phyloP scores from a whole-genome alignment of 768 basidiomycete species.

The Russula compacta region DNA sequence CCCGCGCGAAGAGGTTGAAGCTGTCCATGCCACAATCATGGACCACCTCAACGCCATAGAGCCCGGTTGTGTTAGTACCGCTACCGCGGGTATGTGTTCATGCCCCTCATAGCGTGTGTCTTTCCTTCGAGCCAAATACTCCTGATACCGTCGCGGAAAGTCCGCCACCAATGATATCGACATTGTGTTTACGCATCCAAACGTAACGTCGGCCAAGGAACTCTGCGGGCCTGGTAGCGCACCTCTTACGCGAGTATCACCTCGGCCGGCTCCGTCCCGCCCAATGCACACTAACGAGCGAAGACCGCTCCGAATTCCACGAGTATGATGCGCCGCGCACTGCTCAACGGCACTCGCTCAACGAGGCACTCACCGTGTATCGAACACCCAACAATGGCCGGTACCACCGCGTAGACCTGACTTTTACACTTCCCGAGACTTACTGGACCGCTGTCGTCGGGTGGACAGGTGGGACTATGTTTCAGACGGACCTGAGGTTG shows the following conservation, averaged over 20 bases:
- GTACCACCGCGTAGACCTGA: conserved; percentile 68
- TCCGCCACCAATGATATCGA: conserved; percentile 77
- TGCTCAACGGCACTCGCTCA: conserved; percentile 69
- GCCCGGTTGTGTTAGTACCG: conserved; percentile 60
- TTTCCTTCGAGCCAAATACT: background rate
- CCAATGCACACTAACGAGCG: background rate
- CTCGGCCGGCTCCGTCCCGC: background rate
- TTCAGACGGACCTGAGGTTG: conserved; percentile 72
- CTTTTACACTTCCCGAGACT: conserved; percentile 63
- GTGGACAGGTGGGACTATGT: conserved; percentile 90
- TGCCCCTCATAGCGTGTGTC: background rate
- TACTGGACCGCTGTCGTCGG: conserved; percentile 89
- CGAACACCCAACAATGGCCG: conserved; percentile 39
- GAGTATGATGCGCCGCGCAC: conserved; percentile 43
- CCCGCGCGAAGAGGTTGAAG: conserved; percentile 65
- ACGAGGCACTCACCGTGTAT: conserved; percentile 80
- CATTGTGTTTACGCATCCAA: conserved; percentile 74
- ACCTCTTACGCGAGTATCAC: conserved; percentile 65
- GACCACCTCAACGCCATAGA: conserved; percentile 53
- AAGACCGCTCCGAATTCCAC: conserved; percentile 57
- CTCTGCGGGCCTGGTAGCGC: conserved; percentile 66
- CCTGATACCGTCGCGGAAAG: conserved; percentile 81
- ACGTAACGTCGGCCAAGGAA: conserved; percentile 45
- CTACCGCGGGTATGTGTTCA: conserved; percentile 56
- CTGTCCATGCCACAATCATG: conserved; percentile 62